Evolutionary conservation across 2,329 filamentous ascomycete species (phyloP).

Genomic region (Huntiella decipiens): DNA sequence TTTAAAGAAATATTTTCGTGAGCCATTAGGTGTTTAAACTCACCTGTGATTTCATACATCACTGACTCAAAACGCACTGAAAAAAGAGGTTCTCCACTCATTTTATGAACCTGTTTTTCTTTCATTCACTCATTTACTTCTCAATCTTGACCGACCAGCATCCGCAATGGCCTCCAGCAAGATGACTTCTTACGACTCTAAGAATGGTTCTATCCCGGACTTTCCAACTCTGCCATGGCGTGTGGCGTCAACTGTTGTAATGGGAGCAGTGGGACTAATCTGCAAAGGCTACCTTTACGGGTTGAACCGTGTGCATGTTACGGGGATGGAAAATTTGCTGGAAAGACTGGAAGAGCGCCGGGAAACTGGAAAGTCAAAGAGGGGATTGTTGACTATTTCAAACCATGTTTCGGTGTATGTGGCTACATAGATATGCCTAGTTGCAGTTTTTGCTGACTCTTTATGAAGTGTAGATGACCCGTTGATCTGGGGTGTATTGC

Average conservation of each 20-base stretch:
- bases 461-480: constrained; percentile 68
- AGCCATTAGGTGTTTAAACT: too few relatives aligned
- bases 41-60: too few relatives aligned
- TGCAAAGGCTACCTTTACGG: constrained; percentile 58
- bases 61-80: too few relatives aligned
- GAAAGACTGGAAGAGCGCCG: constrained; percentile 51
- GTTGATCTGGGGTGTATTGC: constrained; percentile 78
- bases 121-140: neutral
- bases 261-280: constrained; percentile 53
- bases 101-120: neutral
- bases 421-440: constrained; percentile 30
- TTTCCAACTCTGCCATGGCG: constrained; percentile 51
- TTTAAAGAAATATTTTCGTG: too few relatives aligned
- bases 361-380: constrained; percentile 41
- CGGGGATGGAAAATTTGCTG: constrained; percentile 59
- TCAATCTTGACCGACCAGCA: neutral
- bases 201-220: constrained; percentile 12
- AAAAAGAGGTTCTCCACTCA: too few relatives aligned
- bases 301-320: constrained; percentile 55
- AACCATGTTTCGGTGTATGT: constrained; percentile 25
- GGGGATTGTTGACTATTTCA: constrained; percentile 60
- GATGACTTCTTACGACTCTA: too few relatives aligned
- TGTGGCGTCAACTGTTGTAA: constrained; percentile 50
- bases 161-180: too few relatives aligned
- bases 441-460: neutral